phyloP scores from a whole-genome alignment of 495 filamentous ascomycete species.

The Chaetomium tenue region DNA sequence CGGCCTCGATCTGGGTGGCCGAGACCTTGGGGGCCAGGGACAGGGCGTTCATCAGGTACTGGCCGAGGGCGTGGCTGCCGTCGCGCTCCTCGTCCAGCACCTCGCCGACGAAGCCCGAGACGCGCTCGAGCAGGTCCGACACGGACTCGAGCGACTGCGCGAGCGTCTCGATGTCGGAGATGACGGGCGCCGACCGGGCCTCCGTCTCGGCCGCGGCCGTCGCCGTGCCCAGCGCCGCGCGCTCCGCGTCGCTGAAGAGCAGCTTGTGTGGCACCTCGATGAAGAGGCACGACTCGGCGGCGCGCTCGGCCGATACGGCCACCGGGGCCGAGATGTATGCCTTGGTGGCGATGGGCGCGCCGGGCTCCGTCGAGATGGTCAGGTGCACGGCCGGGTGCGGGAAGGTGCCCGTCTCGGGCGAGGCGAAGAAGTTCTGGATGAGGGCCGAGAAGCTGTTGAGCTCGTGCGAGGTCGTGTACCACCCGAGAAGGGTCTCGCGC shows the following conservation, averaged over 20 bases:
- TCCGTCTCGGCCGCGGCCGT: slow-evolving; percentile 76
- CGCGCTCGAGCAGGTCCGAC: slow-evolving; percentile 81
- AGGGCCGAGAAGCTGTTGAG: slow-evolving; percentile 97
- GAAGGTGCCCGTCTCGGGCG: slow-evolving; percentile 92
- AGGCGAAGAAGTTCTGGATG: slow-evolving; percentile 99
- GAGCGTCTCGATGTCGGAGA: slow-evolving; percentile 83
- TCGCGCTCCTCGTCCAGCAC: slow-evolving; percentile 64
- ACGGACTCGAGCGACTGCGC: slow-evolving; percentile 82
- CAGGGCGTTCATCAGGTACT: slow-evolving; percentile 89
- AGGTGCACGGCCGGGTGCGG: slow-evolving; percentile 95
- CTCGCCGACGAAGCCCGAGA: slow-evolving; percentile 81
- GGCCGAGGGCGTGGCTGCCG: slow-evolving; percentile 81
- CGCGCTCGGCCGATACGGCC: slow-evolving; percentile 89
- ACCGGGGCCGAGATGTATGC: slow-evolving; percentile 94
- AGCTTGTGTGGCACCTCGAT: slow-evolving; percentile 88
- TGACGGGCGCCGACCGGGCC: slow-evolving; percentile 64
- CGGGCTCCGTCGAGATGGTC: slow-evolving; percentile 84
- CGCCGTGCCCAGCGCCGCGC: slow-evolving; percentile 84
- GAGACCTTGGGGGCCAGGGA: slow-evolving; percentile 93
- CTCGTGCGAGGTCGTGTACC: slow-evolving; percentile 95
- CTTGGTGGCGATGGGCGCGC: slow-evolving; percentile 76
- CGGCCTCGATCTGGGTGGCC: slow-evolving; percentile 79
- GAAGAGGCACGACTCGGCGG: slow-evolving; percentile 91
- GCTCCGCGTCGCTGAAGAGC: slow-evolving; percentile 87
- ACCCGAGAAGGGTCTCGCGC: slow-evolving; percentile 89